phyloP scores from a whole-genome alignment of 2,329 filamentous ascomycete species.

The Beauveria sp. region DNA sequence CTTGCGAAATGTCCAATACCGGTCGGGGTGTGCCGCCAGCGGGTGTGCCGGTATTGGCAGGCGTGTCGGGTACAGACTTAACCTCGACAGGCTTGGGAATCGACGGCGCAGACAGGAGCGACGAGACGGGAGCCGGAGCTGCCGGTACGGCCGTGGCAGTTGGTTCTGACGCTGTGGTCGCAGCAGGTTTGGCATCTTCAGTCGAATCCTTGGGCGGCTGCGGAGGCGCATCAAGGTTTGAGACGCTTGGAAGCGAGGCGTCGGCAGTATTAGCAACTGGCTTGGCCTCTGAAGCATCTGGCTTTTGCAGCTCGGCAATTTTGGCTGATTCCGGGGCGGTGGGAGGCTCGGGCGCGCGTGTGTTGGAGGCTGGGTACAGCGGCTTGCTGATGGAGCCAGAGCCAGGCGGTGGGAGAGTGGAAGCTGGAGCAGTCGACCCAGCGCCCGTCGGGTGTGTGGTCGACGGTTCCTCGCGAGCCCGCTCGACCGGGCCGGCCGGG shows the following conservation, averaged over 20 bases:
- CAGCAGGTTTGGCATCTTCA: not conserved
- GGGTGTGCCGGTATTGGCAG: conserved; percentile 26
- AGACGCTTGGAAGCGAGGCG: not conserved
- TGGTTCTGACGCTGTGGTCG: not conserved
- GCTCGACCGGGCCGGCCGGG: not conserved
- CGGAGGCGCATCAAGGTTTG: conserved; percentile 2
- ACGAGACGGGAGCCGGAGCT: not conserved
- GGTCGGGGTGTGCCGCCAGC: conserved; percentile 28
- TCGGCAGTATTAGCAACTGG: not conserved
- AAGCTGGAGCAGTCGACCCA: not conserved
- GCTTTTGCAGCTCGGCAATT: not conserved
- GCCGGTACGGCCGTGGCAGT: too few species aligned
- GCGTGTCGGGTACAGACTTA: conserved; percentile 28
- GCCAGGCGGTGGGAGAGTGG: not conserved
- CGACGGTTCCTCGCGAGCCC: not conserved
- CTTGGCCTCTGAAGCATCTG: not conserved
- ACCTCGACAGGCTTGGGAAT: conserved; percentile 29
- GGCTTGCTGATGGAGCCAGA: not conserved
- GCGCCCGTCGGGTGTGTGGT: not conserved
- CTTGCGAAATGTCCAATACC: conserved; percentile 26
- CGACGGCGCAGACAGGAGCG: not conserved
- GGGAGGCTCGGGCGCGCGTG: not conserved
- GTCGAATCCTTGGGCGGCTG: not conserved
- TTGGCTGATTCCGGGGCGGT: not conserved
- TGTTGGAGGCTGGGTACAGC: not conserved